These are phyloP conservation scores for Acidiella bohemica DNA, from an alignment of 495 filamentous ascomycete species.

Conservation along the genomic window DNA sequence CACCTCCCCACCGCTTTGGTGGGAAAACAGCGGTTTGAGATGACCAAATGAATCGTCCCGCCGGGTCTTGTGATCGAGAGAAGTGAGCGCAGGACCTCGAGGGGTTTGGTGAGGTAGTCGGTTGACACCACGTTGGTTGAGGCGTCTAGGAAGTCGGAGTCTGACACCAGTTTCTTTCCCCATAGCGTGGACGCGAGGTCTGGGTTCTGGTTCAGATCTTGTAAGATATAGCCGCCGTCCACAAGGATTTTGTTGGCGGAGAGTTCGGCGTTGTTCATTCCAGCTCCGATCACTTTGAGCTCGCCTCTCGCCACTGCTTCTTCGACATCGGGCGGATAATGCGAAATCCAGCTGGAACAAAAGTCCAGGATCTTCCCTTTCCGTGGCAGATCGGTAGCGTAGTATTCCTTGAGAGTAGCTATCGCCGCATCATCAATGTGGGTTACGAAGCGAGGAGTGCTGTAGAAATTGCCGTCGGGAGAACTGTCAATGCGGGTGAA, in stretches of 20 bases:
- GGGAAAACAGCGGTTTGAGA: slow-evolving; percentile 38
- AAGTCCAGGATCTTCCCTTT: slow-evolving; percentile 31
- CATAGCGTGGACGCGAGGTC: slow-evolving; percentile 12
- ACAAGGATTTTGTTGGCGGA: slow-evolving; percentile 28
- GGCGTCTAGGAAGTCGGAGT: slow-evolving; percentile 21
- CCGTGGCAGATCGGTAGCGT: slow-evolving; percentile 22
- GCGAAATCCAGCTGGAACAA: slow-evolving; percentile 34
- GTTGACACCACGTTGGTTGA: slow-evolving; percentile 34
- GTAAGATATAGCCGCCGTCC: slow-evolving; percentile 17
- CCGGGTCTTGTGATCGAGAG: slow-evolving; percentile 20
- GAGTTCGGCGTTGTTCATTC: slow-evolving; percentile 32
- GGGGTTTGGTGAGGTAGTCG: slow-evolving; percentile 33
- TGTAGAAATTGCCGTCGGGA: slow-evolving; percentile 31
- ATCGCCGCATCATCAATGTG: slow-evolving; percentile 38
- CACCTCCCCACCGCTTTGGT: slow-evolving; percentile 26
- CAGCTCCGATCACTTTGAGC: slow-evolving; percentile 37
- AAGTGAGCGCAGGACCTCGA: slow-evolving; percentile 28
- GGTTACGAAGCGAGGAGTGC: slow-evolving; percentile 32
- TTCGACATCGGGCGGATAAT: slow-evolving; percentile 27
- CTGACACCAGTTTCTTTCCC: slow-evolving; percentile 9
- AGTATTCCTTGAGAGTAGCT: slow-evolving; percentile 27
- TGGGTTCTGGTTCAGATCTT: slow-evolving; percentile 30
- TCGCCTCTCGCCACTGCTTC: slow-evolving; percentile 34
- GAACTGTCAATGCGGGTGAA: slow-evolving; percentile 28
- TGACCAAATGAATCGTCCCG: slow-evolving; percentile 32